Evolutionary conservation across 208 protist genomes (phyloP).

Genomic region (Naegleria gruberi): DNA sequence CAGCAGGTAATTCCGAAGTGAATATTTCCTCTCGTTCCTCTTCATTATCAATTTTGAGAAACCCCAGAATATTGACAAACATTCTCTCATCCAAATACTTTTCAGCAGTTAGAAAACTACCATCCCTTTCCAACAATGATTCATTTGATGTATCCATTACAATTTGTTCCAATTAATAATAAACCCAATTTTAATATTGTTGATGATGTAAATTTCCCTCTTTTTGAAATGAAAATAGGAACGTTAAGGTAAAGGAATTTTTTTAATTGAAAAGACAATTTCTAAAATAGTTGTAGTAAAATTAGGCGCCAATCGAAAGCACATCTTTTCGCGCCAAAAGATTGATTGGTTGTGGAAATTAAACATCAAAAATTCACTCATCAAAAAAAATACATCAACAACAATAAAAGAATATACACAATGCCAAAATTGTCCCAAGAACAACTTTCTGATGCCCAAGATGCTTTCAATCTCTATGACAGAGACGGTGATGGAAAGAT

Average conservation of each 20-base stretch:
- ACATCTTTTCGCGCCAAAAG: no score
- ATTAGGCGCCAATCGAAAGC: no score
- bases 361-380: neutral
- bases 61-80: neutral
- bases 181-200: no score
- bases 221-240: no score
- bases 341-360: no score
- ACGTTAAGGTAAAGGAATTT: no score
- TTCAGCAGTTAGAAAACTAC: neutral
- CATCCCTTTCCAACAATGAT: neutral
- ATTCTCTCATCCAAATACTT: neutral
- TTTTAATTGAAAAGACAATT: no score
- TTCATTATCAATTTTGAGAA: neutral
- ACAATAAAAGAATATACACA: neutral
- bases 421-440: slow-evolving; percentile 72
- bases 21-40: neutral
- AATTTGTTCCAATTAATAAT: no score
- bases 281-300: no score
- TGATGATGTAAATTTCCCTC: no score
- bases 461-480: slow-evolving; percentile 98
- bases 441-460: slow-evolving; percentile 93
- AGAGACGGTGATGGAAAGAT: slow-evolving; percentile 94
- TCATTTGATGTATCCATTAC: no score
- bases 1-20: neutral
- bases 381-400: neutral